A percentile compares a stretch with the other conserved stretches of the same genome.
These are phyloP conservation scores for Podaxis sp. DNA, from an alignment of 768 basidiomycete species.

Conservation along the genomic window DNA sequence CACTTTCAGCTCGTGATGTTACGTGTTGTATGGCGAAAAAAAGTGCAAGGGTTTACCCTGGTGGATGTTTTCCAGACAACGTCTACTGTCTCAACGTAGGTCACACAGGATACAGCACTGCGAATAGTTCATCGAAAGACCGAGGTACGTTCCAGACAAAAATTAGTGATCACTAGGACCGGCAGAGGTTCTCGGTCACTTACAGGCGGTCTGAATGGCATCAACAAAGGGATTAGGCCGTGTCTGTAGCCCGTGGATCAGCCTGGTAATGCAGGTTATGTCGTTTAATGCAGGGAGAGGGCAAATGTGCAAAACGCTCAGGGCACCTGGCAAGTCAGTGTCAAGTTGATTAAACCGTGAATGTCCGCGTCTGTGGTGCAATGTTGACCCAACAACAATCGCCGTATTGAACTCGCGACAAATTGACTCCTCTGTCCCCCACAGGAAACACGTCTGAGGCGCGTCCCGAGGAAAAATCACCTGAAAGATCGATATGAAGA, in stretches of 20 bases:
- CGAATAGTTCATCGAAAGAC: not conserved
- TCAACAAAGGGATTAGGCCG: not conserved
- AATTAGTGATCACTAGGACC: not conserved
- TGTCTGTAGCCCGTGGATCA: not conserved
- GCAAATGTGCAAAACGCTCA: not conserved
- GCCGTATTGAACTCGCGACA: not conserved
- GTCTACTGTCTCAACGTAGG: not conserved
- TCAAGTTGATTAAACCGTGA: conserved; percentile 5
- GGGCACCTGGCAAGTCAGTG: conserved; percentile 5
- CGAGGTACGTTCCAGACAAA: not conserved
- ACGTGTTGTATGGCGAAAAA: conserved; percentile 30
- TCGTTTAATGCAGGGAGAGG: not conserved
- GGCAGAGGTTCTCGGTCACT: not conserved
- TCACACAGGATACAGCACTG: conserved; percentile 2
- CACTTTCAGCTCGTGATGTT: conserved; percentile 25
- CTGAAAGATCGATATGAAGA: conserved; percentile 1
- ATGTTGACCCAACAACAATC: conserved; percentile 9
- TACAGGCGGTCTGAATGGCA: conserved; percentile 3
- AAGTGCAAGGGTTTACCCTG: conserved; percentile 31
- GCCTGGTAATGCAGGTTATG: not conserved
- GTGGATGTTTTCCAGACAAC: conserved; percentile 1
- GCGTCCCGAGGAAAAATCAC: not conserved
- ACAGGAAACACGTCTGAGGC: not conserved
- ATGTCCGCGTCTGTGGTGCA: conserved; percentile 3
- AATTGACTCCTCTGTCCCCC: not conserved